Conservation (phyloP, 768 basidiomycete species). For the Lentinula lateritia region DNA sequence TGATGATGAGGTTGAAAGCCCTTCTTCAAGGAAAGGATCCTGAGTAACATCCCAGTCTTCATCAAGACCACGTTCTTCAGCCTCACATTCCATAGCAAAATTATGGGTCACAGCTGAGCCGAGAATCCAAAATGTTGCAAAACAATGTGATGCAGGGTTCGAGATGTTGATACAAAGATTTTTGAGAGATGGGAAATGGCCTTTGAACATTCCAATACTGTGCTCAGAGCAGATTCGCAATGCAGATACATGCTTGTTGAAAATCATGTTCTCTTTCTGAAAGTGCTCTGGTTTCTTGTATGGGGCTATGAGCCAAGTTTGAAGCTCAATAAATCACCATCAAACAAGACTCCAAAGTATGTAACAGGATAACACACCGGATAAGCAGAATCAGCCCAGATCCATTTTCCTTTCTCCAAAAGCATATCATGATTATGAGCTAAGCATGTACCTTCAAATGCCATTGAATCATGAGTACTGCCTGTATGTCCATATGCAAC, state of each 20-base stretch:
- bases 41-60: neutral
- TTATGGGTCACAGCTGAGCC: neutral
- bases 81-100: neutral
- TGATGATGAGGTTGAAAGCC: neutral
- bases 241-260: neutral
- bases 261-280: neutral
- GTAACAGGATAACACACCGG: neutral
- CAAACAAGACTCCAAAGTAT: neutral
- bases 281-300: neutral
- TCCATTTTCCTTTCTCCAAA: neutral
- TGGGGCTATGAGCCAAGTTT: neutral
- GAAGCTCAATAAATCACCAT: neutral
- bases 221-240: neutral
- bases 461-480: slow-evolving; percentile 30
- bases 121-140: neutral
- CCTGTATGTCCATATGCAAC: slow-evolving; percentile 26
- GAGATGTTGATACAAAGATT: neutral
- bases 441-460: slow-evolving; percentile 20
- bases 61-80: neutral
- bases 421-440: slow-evolving; percentile 13
- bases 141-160: neutral
- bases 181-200: neutral
- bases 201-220: neutral
- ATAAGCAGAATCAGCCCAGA: slow-evolving; percentile 2
- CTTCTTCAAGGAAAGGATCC: neutral